These are phyloP conservation scores for Clonostachys solani DNA, from an alignment of 2,329 filamentous ascomycete genomes.

Conservation along the genomic window DNA sequence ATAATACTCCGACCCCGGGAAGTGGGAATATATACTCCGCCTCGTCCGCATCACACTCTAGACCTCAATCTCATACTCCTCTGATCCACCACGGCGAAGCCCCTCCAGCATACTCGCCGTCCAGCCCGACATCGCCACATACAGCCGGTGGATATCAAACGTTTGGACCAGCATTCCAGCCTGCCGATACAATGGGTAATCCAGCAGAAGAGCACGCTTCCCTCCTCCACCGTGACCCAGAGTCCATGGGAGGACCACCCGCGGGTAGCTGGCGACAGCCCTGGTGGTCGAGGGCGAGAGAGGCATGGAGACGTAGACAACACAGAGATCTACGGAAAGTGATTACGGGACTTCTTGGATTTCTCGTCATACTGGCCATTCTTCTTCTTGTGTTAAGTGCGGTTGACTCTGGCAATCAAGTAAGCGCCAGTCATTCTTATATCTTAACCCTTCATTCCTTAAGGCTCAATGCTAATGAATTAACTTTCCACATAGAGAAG, in stretches of 20 bases:
- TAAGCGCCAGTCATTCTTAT: no score
- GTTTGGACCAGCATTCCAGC: constrained; percentile 20
- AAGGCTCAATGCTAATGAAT: no score
- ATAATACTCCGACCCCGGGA: not conserved
- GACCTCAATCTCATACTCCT: not conserved
- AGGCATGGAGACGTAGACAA: constrained; percentile 4
- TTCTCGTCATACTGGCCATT: no score
- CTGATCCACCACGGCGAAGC: constrained; percentile 25
- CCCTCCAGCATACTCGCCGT: constrained; percentile 44
- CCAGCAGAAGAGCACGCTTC: constrained; percentile 32
- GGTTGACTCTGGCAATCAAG: no score
- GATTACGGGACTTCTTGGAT: no score
- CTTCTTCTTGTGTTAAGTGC: no score
- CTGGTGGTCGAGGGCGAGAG: constrained; percentile 20
- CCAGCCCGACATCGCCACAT: constrained; percentile 21
- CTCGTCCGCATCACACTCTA: no score
- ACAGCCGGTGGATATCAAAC: constrained; percentile 35
- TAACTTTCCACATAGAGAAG: no score
- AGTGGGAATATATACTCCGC: no score
- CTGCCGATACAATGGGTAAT: constrained; percentile 30
- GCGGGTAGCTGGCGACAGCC: constrained; percentile 13
- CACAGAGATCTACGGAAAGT: constrained; percentile 1
- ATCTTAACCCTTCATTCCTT: no score
- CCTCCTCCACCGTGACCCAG: constrained; percentile 33
- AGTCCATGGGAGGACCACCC: constrained; percentile 37